These are phyloP conservation scores for Neofusicoccum ribis DNA, from an alignment of 2,329 filamentous ascomycete species.

Conservation along the genomic window DNA sequence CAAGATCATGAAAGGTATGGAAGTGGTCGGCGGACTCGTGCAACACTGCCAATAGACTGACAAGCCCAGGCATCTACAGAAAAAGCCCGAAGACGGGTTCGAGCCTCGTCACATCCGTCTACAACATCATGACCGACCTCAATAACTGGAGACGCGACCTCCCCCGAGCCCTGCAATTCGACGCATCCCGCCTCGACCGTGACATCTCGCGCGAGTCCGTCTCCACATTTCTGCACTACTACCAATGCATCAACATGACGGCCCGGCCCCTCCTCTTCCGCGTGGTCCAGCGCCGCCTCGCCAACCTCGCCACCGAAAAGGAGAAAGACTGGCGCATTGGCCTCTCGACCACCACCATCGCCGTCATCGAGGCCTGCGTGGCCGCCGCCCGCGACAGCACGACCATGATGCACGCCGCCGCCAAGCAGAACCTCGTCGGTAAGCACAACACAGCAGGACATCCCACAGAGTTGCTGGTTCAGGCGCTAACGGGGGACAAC, in stretches of 20 bases:
- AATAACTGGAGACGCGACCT: slow-evolving; percentile 53
- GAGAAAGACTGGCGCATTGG: slow-evolving; percentile 49
- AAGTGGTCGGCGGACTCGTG: not conserved
- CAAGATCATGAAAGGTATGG: slow-evolving; percentile 40
- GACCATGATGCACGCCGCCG: slow-evolving; percentile 51
- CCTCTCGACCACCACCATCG: slow-evolving; percentile 50
- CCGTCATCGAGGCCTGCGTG: slow-evolving; percentile 56
- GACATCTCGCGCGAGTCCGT: slow-evolving; percentile 52
- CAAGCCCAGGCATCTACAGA: slow-evolving; percentile 49
- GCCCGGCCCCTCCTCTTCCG: slow-evolving; percentile 56
- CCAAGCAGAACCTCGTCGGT: slow-evolving; percentile 50
- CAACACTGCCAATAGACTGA: not conserved
- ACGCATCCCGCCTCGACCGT: slow-evolving; percentile 46
- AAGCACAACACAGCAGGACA: not conserved
- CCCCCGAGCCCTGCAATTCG: slow-evolving; percentile 50
- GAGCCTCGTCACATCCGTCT: slow-evolving; percentile 52
- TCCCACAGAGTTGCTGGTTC: no score
- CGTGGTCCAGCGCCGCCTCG: slow-evolving; percentile 52
- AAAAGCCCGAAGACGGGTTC: slow-evolving; percentile 49
- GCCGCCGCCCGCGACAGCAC: slow-evolving; percentile 52
- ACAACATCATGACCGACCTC: slow-evolving; percentile 52
- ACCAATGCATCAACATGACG: slow-evolving; percentile 61
- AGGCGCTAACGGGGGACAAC: no score
- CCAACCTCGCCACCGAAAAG: slow-evolving; percentile 31
- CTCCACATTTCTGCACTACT: slow-evolving; percentile 56